Evolutionary conservation across 345 rosid species (phyloP).

Genomic region (Camelina neglecta): DNA sequence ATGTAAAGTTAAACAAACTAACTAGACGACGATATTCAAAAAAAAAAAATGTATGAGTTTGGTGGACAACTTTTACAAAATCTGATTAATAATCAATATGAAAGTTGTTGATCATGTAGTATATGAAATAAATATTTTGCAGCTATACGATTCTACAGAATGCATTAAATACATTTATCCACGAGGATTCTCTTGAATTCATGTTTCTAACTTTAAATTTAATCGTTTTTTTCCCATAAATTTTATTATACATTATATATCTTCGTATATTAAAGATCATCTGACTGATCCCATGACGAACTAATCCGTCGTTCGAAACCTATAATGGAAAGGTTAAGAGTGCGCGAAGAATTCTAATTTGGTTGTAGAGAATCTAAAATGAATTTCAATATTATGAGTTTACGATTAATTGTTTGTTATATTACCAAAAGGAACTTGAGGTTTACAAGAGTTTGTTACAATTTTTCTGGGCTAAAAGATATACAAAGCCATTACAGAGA

Average conservation of each 20-base stretch:
- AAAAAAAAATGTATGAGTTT: slow-evolving; percentile 12
- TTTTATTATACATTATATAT: no score
- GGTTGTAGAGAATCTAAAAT: background rate
- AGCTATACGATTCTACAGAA: background rate
- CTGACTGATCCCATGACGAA: background rate
- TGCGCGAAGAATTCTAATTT: background rate
- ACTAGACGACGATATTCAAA: background rate
- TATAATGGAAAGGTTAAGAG: no score
- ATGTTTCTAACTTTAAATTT: no score
- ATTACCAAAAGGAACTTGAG: no score
- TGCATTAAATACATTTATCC: background rate
- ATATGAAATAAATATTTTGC: background rate
- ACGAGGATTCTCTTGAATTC: background rate
- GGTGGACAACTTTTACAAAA: slow-evolving; percentile 35
- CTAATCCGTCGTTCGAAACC: background rate
- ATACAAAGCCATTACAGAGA: no score
- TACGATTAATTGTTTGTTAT: no score
- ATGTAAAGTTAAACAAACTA: background rate
- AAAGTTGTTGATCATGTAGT: background rate
- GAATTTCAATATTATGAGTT: background rate
- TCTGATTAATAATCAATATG: slow-evolving; percentile 6
- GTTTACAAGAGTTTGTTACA: no score
- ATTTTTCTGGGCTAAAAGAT: no score
- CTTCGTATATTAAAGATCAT: background rate
- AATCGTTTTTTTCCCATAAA: no score